These are phyloP conservation scores for Martensiomyces pterosporus DNA, from an alignment of 192 early-diverging fungal species.

Conservation along the genomic window DNA sequence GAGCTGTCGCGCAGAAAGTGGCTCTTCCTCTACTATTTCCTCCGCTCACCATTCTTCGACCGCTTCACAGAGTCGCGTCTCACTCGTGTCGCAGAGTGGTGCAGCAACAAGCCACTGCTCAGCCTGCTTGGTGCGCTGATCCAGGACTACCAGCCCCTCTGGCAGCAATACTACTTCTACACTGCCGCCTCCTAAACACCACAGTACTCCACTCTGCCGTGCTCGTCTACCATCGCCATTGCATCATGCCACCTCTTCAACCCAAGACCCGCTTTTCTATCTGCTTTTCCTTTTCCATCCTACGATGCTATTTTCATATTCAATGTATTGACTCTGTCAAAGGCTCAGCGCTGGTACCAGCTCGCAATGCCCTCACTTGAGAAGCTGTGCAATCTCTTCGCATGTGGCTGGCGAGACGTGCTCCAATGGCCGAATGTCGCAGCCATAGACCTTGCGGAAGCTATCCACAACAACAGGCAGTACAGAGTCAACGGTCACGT, in stretches of 20 bases:
- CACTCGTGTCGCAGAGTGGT: constrained; percentile 58
- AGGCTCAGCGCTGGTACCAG: no score
- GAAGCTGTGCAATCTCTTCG: constrained; percentile 12
- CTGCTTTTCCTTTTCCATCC: constrained; percentile 2
- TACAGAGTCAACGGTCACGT: constrained; percentile 15
- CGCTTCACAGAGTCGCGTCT: constrained; percentile 66
- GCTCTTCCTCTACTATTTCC: constrained; percentile 74
- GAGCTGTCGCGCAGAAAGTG: constrained; percentile 71
- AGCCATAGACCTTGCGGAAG: constrained; percentile 30
- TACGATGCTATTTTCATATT: constrained; percentile 2
- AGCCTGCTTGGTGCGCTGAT: constrained; percentile 74
- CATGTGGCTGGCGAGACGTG: constrained; percentile 29
- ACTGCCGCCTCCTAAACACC: constrained; percentile 56
- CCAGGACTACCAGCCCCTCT: constrained; percentile 84
- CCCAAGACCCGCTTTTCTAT: no score
- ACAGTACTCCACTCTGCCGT: no score
- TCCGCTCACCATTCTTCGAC: constrained; percentile 82
- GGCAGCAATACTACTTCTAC: constrained; percentile 89
- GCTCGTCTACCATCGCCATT: no score
- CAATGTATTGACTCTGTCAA: background rate
- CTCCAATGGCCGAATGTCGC: constrained; percentile 25
- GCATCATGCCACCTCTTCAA: no score
- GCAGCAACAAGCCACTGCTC: constrained; percentile 71
- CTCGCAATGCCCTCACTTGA: no score
- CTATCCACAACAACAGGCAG: constrained; percentile 21